Evolutionary conservation across 257 asterid genomes (phyloP).

Genomic region (Galeopsis tetrahit): DNA sequence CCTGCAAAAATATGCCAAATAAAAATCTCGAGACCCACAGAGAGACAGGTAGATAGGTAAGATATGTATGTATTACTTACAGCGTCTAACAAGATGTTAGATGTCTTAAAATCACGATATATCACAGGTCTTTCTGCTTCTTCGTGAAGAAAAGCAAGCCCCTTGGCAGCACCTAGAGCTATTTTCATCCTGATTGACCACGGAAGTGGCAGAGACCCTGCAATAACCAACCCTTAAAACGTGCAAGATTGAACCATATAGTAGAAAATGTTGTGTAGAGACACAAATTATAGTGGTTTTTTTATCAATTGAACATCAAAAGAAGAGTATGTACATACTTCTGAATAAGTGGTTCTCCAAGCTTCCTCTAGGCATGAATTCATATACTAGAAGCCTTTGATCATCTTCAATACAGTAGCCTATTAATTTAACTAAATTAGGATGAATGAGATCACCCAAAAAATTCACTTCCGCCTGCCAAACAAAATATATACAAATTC

Average conservation of each 20-base stretch:
- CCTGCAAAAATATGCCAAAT: constrained; percentile 41
- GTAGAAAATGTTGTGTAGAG: not conserved
- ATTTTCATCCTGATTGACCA: constrained; percentile 77
- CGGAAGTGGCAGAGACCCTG: constrained; percentile 71
- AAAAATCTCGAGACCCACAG: not conserved
- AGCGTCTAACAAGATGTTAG: constrained; percentile 66
- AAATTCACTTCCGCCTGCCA: constrained; percentile 68
- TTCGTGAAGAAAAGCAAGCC: constrained; percentile 67
- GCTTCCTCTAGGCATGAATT: constrained; percentile 72
- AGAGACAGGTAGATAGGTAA: not conserved
- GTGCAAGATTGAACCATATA: not conserved
- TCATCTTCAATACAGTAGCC: constrained; percentile 68
- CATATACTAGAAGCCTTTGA: constrained; percentile 60
- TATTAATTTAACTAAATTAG: constrained; percentile 59
- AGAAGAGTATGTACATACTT: constrained; percentile 43
- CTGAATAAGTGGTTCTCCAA: constrained; percentile 70
- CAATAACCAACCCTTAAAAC: constrained; percentile 23
- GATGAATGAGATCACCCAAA: constrained; percentile 64
- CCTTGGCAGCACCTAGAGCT: constrained; percentile 68
- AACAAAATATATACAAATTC: constrained; percentile 5
- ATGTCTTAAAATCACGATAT: constrained; percentile 68
- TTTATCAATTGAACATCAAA: not conserved
- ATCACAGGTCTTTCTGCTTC: constrained; percentile 65
- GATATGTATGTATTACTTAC: constrained; percentile 35
- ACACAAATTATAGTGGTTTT: not conserved